These are phyloP conservation scores for Aspergillus fumigatiaffinis DNA, from an alignment of 2,329 filamentous ascomycete genomes.

Conservation along the genomic window DNA sequence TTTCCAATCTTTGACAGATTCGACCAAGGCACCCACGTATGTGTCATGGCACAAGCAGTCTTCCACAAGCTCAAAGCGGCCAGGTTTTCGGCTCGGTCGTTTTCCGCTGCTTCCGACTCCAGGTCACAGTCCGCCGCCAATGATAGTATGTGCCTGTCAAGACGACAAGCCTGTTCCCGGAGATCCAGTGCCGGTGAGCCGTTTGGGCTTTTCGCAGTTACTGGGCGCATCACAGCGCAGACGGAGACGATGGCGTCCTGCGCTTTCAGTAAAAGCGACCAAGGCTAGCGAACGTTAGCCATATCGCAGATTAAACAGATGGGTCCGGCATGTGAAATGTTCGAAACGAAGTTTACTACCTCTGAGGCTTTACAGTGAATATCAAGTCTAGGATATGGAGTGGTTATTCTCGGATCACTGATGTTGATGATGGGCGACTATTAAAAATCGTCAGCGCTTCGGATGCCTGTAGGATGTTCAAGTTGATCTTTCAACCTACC, in stretches of 20 bases:
- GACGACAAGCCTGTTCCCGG: not conserved
- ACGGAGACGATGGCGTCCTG: constrained; percentile 13
- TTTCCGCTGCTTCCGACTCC: not conserved
- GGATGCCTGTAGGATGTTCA: not conserved
- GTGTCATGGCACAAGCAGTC: constrained; percentile 13
- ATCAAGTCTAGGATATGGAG: constrained; percentile 19
- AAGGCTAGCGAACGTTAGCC: constrained; percentile 13
- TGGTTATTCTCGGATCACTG: constrained; percentile 21
- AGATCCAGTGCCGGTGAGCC: not conserved
- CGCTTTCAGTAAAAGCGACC: constrained; percentile 17
- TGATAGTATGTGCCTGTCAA: constrained; percentile 1
- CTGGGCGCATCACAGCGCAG: constrained; percentile 2
- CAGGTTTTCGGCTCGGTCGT: constrained; percentile 2
- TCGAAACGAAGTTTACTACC: constrained; percentile 7
- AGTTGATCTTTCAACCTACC: constrained; percentile 3
- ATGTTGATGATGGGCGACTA: constrained; percentile 19
- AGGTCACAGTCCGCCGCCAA: not conserved
- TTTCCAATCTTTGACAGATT: not conserved
- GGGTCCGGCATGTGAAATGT: not conserved
- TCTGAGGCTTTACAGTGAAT: constrained; percentile 8
- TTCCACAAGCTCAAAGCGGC: constrained; percentile 15
- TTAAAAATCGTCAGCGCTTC: not conserved
- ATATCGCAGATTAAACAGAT: not conserved
- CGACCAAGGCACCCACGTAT: constrained; percentile 12
- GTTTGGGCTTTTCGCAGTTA: constrained; percentile 9